Base-by-base conservation (phyloP, 139 green algal genomes). In the Volvox reticuliferus region DNA sequence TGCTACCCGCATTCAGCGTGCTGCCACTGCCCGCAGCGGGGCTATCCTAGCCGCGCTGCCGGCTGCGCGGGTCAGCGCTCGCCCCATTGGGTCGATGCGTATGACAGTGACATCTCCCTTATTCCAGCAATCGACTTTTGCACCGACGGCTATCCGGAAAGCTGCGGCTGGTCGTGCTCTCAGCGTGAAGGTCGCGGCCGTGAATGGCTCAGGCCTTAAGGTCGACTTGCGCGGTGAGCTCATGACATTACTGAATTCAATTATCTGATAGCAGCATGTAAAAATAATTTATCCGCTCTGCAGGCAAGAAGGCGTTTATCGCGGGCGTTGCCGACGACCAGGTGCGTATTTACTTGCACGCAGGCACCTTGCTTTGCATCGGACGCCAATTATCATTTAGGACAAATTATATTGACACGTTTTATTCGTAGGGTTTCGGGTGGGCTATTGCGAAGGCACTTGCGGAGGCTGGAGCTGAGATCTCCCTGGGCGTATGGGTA, bases 281-380 rank as follows among this genome's bases (percentile, higher is more conserved):
- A 32, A 32, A 28, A 35, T 28, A 87, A 87, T 88, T 89, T 3
- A 13, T 2, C 13, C 30, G 18, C 37, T 62, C 14, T 81, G 84
- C 95, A 99, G 98, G 98, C 69, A 99, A 99, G 96, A 98, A 98
- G 89, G 98, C 98, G 0, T 99, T 99, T 95, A 98, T 99, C 63
- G 98, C 98, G 62, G 98, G 98, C 63, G 97, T 99, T 63, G 98
- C 98, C 63, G 98, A 99, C 88, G 98, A 99, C 94, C 96, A 99
- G 95, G 97, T 97, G 80, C 62, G 91, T 37, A 55, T 84, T 84
- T 84, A 33, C 78, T 84, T 84, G 78, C 78, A 84, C 37, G 1
- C 71, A 73, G 65, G 21, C 71, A 79, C 71, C 20, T 1, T 79
- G 44, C 44, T 55, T 55, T 55, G 44, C 67, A 14, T 28, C 12